Evolutionary conservation across 176 grass and related monocot species (phyloP).

Genomic region (Otatea glauca): DNA sequence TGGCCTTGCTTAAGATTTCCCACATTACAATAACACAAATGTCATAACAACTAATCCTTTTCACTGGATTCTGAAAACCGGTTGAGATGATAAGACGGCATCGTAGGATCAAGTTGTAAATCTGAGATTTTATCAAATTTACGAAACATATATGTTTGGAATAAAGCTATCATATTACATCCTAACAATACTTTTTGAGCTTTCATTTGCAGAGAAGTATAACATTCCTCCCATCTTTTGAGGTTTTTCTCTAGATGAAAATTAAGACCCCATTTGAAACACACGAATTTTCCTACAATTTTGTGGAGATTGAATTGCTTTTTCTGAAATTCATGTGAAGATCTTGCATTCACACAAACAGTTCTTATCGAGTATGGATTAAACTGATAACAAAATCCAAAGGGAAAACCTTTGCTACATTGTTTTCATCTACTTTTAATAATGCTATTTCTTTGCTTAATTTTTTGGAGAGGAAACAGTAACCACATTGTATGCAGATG

Average conservation of each 20-base stretch:
- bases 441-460: not conserved
- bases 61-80: not conserved
- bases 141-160: not conserved
- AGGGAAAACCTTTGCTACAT: not conserved
- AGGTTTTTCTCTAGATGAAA: not conserved
- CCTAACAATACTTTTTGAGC: not conserved
- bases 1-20: not conserved
- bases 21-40: not conserved
- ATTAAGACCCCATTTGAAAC: not conserved
- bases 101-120: not conserved
- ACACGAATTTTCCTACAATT: not conserved
- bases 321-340: not conserved
- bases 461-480: not conserved
- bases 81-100: not conserved
- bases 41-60: not conserved
- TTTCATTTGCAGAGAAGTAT: not conserved
- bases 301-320: not conserved
- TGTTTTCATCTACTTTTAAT: not conserved
- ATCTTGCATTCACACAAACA: not conserved
- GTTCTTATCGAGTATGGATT: not conserved
- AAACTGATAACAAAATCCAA: not conserved
- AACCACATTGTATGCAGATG: not conserved
- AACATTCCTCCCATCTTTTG: not conserved
- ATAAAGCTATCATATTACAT: not conserved
- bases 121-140: not conserved